phyloP scores from a whole-genome alignment of 805 yeast species.

The Dipodascopsis uninucleata region DNA sequence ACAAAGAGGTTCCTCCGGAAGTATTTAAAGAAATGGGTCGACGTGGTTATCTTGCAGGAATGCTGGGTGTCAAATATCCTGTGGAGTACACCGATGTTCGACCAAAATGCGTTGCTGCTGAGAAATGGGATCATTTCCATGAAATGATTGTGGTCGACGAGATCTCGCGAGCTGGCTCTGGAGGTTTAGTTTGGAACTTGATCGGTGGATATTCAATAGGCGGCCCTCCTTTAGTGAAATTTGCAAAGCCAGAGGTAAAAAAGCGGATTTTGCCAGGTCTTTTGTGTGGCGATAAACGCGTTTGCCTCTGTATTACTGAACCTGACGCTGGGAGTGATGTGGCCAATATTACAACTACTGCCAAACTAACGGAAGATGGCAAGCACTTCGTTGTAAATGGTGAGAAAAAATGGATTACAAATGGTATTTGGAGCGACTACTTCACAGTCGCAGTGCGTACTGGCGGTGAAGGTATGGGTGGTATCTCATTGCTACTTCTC shows the following conservation, averaged over 20 bases:
- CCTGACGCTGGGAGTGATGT: constrained; percentile 47
- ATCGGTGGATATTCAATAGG: constrained; percentile 44
- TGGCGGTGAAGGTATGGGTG: constrained; percentile 41
- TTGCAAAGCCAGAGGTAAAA: constrained; percentile 35
- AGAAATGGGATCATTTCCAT: constrained; percentile 41
- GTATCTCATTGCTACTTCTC: constrained; percentile 40
- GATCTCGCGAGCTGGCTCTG: constrained; percentile 40
- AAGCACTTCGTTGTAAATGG: constrained; percentile 42
- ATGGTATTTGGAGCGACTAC: constrained; percentile 43
- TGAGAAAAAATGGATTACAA: constrained; percentile 46
- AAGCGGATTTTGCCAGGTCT: constrained; percentile 40
- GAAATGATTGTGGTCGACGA: constrained; percentile 41
- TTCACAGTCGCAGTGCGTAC: constrained; percentile 46
- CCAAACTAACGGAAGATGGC: constrained; percentile 40
- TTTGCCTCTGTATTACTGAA: constrained; percentile 43
- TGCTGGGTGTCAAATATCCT: constrained; percentile 40
- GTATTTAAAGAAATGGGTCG: constrained; percentile 36
- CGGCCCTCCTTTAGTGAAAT: constrained; percentile 41
- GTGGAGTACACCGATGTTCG: constrained; percentile 38
- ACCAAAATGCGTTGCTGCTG: constrained; percentile 39
- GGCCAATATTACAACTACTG: constrained; percentile 41
- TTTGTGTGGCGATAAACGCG: constrained; percentile 39
- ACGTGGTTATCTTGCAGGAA: constrained; percentile 42
- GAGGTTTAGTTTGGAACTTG: constrained; percentile 42
- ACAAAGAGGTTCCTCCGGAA: constrained; percentile 34